A percentile compares a stretch with the other conserved stretches of the same genome.
These are phyloP conservation scores for Rhododendron mucronatum DNA, from an alignment of 148 eudicot species.

Conservation along the genomic window DNA sequence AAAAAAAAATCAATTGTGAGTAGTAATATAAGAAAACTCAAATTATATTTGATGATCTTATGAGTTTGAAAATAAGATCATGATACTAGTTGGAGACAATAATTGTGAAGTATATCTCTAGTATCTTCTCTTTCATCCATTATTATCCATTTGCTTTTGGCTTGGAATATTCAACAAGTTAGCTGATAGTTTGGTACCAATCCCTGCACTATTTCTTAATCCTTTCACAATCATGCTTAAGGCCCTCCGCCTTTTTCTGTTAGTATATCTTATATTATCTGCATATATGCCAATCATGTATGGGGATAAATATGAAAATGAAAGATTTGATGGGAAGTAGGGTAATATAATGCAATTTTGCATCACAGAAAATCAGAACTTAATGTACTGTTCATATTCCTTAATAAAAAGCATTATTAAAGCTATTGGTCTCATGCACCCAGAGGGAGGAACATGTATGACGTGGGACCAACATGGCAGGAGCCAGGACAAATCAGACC, in stretches of 20 bases:
- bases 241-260: background rate
- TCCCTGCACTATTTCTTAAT: background rate
- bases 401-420: background rate
- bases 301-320: too few relatives aligned
- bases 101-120: background rate
- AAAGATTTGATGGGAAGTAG: background rate
- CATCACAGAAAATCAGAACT: background rate
- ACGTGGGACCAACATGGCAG: background rate
- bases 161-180: background rate
- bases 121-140: slow-evolving; percentile 10
- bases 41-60: background rate
- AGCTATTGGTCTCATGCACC: background rate
- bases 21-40: background rate
- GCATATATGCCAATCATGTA: too few relatives aligned
- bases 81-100: too few relatives aligned
- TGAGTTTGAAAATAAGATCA: too few relatives aligned
- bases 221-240: background rate
- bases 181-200: background rate
- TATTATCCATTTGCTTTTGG: slow-evolving; percentile 7
- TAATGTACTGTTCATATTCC: background rate
- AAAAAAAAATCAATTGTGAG: too few relatives aligned
- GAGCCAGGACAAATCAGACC: background rate
- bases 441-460: background rate
- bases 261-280: background rate
- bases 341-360: background rate